A percentile compares a stretch with the other conserved stretches of the same genome.
These are phyloP conservation scores for Chalciporus sp. DNA, from an alignment of 1,284 basidiomycete genomes.

Conservation along the genomic window DNA sequence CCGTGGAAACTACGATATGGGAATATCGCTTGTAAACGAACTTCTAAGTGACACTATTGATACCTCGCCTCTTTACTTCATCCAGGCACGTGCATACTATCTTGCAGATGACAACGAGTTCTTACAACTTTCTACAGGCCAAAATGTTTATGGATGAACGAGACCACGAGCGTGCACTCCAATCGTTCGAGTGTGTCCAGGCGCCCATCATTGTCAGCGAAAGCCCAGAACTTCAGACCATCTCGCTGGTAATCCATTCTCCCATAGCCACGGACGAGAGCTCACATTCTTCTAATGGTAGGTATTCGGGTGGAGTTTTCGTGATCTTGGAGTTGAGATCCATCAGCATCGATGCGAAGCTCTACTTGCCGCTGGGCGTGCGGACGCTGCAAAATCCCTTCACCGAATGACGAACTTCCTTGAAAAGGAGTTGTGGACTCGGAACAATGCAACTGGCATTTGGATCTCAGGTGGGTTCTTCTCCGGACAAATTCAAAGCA, in stretches of 20 bases:
- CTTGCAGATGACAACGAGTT: too few species aligned
- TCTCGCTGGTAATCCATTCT: slow-evolving; percentile 4
- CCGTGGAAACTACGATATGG: neutral
- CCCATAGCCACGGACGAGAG: neutral
- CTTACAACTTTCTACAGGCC: neutral
- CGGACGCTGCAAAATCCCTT: neutral
- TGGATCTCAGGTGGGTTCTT: slow-evolving; percentile 1
- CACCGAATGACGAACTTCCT: neutral
- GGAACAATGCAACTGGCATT: neutral
- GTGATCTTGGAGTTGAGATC: slow-evolving; percentile 4
- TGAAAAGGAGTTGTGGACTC: neutral
- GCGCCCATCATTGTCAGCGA: slow-evolving; percentile 1
- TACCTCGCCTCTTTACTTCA: neutral
- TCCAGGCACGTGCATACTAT: slow-evolving; percentile 1
- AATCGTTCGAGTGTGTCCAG: neutral
- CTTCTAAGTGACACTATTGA: too few species aligned
- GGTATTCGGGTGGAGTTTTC: slow-evolving; percentile 12
- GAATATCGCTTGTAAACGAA: neutral
- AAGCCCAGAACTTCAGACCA: slow-evolving; percentile 2
- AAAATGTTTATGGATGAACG: neutral
- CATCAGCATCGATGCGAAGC: slow-evolving; percentile 3
- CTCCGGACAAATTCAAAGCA: too few species aligned
- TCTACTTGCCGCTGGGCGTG: neutral
- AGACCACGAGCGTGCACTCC: neutral
- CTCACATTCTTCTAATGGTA: neutral